Base-by-base conservation (phyloP, 1,284 basidiomycete species). In the Apiotrichum gamsii region DNA sequence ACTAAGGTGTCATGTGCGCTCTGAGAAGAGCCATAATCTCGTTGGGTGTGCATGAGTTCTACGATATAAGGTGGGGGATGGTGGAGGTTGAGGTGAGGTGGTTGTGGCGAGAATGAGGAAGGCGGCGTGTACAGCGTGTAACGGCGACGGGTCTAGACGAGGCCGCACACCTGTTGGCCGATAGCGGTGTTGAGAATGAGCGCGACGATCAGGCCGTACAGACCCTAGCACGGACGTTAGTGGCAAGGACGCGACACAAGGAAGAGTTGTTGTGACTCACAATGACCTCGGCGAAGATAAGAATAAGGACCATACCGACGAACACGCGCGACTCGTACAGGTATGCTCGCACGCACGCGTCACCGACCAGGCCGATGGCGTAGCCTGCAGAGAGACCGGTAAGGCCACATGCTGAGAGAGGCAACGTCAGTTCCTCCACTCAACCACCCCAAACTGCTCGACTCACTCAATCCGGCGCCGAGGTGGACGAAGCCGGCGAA, bases 301-400 rank as follows among this genome's bases (percentile, higher is more conserved):
- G 72, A 42, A 72, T 69, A 15, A 70, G 60, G n/a, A 71, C 75
- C 77, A 95, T 81, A 16, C 83, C 78, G 32, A 96, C 90, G 66
- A 93, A 95, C 19, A 81, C 73, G 56, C 71, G 75, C 30, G 74
- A 76, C 67, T 81, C 79, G 64, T 79, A 72, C 19, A 77, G 57
- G 60, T 77, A 78, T 20, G 74, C 75, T 39, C 76, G 64, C 11
- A 78, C 76, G 51, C 75, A 78, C 72, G 93, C 83, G 67, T 98
- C 94, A 47, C 93, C 94, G 21, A 97, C 90, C 53, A 86, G 82
- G 25, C 94, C 94, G 67, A 98, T 94, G n/a, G 94, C 91, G 67
- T 91, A 94, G 8, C 94, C 94, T 3, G 94, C 94, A n/a, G 91
- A 87, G 38, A 98, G 73, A 49, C 94, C 94, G 13, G 94, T 56